A percentile compares a stretch with the other conserved stretches of the same genome.
phyloP scores from a whole-genome alignment of 2,329 filamentous ascomycete species.

The Didymella exigua region DNA sequence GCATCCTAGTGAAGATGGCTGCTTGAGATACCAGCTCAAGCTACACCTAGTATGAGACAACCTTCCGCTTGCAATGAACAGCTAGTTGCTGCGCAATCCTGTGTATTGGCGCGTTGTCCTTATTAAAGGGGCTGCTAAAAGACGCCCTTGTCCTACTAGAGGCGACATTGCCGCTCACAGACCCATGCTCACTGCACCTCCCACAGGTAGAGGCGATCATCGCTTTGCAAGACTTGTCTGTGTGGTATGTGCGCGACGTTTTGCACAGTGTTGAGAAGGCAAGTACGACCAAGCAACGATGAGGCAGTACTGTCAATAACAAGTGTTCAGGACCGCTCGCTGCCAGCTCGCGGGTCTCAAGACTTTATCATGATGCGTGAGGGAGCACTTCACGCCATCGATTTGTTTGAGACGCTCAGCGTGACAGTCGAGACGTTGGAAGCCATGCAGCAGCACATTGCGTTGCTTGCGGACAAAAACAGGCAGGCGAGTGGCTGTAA shows the following conservation, averaged over 20 bases:
- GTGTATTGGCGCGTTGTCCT: too few relatives aligned
- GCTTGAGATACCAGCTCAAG: too few relatives aligned
- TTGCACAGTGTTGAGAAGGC: conserved; percentile 22
- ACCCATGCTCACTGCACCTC: conserved; percentile 20
- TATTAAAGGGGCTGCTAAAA: too few relatives aligned
- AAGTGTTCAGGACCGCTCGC: conserved; percentile 5
- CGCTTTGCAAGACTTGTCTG: conserved; percentile 15
- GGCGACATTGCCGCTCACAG: too few relatives aligned
- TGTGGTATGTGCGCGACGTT: conserved; percentile 26
- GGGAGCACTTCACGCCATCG: conserved; percentile 21
- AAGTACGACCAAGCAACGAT: background rate
- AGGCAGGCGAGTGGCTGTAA: background rate
- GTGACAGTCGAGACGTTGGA: conserved; percentile 15
- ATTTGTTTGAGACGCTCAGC: conserved; percentile 21
- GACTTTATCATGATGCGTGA: conserved; percentile 24
- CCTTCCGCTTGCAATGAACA: too few relatives aligned
- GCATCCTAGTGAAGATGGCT: too few relatives aligned
- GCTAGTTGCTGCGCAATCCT: too few relatives aligned
- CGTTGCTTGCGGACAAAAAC: too few relatives aligned
- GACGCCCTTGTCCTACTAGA: too few relatives aligned
- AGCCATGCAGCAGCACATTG: conserved; percentile 15
- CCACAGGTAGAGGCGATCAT: conserved; percentile 22
- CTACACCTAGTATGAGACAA: too few relatives aligned
- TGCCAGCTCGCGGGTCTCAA: background rate
- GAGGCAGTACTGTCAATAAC: background rate